Conservation (phyloP, 2,329 filamentous ascomycete species). For the Curvularia sp. region DNA sequence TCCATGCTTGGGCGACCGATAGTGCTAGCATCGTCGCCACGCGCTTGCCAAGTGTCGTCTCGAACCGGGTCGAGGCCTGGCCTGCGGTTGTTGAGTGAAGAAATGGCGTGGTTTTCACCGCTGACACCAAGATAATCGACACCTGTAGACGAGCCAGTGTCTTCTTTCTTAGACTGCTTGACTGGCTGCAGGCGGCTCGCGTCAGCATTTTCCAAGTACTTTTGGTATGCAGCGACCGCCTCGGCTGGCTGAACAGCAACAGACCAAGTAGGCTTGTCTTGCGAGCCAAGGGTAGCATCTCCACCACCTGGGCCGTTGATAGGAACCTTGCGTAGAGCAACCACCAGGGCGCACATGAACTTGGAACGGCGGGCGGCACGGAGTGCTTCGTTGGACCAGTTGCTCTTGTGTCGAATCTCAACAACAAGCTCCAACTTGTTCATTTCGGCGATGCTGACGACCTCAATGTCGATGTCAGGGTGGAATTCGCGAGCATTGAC, state of each 20-base stretch:
- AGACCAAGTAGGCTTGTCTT: slow-evolving; percentile 79
- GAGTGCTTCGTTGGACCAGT: slow-evolving; percentile 73
- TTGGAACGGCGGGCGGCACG: slow-evolving; percentile 85
- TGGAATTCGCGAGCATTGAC: slow-evolving; percentile 93
- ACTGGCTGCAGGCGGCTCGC: slow-evolving; percentile 69
- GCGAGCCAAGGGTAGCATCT: slow-evolving; percentile 64
- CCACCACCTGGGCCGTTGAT: slow-evolving; percentile 83
- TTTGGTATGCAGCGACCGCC: slow-evolving; percentile 68
- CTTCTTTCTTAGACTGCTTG: slow-evolving; percentile 38
- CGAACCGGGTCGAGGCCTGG: slow-evolving; percentile 53
- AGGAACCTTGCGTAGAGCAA: slow-evolving; percentile 84
- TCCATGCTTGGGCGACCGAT: slow-evolving; percentile 53
- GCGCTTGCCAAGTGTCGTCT: slow-evolving; percentile 55
- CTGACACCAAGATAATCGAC: slow-evolving; percentile 45
- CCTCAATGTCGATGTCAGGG: slow-evolving; percentile 78
- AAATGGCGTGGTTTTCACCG: slow-evolving; percentile 52
- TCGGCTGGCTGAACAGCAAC: slow-evolving; percentile 75
- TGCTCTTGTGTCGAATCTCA: slow-evolving; percentile 82
- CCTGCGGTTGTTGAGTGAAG: slow-evolving; percentile 53
- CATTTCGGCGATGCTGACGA: slow-evolving; percentile 80
- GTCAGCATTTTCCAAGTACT: slow-evolving; percentile 60
- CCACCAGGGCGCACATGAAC: slow-evolving; percentile 92
- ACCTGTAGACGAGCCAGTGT: slow-evolving; percentile 40
- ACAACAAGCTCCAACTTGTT: slow-evolving; percentile 86
- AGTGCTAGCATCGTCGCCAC: slow-evolving; percentile 49